Conservation (phyloP, 2,329 filamentous ascomycete genomes). For the Venturia asperata region DNA sequence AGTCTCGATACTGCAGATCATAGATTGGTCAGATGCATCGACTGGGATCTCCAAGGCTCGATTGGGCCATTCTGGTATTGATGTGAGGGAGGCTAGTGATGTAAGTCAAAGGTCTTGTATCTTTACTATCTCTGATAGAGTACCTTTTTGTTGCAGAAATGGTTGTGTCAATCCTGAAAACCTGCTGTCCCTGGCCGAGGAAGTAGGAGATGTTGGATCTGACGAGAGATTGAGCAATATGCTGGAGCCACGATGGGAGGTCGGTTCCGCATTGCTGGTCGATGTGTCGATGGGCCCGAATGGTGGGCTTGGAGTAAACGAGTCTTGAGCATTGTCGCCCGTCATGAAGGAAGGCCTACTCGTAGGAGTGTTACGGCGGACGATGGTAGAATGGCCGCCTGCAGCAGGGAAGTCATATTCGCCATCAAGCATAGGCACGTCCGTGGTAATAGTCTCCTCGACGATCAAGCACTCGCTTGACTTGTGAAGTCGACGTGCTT, state of each 20-base stretch:
- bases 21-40: background rate
- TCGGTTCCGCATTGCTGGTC: background rate
- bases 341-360: slow-evolving; percentile 9
- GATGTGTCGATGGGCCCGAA: slow-evolving; percentile 12
- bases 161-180: background rate
- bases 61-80: slow-evolving; percentile 4
- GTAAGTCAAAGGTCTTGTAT: background rate
- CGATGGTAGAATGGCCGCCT: slow-evolving; percentile 5
- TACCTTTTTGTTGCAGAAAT: background rate
- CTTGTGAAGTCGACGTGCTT: background rate
- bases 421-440: slow-evolving; percentile 6
- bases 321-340: slow-evolving; percentile 11
- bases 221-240: slow-evolving; percentile 6
- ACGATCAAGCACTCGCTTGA: background rate
- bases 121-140: background rate
- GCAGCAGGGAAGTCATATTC: background rate
- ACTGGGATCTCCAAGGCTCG: slow-evolving; percentile 1
- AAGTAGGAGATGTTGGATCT: background rate
- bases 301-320: slow-evolving; percentile 13
- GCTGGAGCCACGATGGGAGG: background rate
- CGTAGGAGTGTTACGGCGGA: background rate
- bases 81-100: background rate
- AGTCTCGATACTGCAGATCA: slow-evolving; percentile 4
- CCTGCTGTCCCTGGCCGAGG: slow-evolving; percentile 7
- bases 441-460: background rate